Percentiles rank a stretch among this genome's conserved stretches.
phyloP scores from a whole-genome alignment of 768 basidiomycete species.

The Exidia glandulosa region DNA sequence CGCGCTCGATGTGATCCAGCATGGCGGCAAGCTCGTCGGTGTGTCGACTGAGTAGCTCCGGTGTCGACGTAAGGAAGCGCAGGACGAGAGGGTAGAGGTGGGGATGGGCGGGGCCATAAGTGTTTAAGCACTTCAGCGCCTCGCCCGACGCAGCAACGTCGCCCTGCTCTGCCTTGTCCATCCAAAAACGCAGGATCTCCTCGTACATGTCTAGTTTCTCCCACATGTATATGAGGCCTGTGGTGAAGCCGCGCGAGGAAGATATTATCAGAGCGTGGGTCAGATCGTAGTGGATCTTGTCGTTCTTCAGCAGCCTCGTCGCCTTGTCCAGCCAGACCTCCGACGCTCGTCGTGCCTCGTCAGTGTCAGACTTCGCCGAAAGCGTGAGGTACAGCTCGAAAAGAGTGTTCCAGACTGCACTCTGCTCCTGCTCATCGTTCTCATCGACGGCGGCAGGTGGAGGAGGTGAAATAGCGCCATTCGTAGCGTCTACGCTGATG shows the following conservation, averaged over 20 bases:
- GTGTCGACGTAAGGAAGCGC: conserved; percentile 76
- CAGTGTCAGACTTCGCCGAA: conserved; percentile 16
- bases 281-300: conserved; percentile 60
- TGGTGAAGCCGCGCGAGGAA: conserved; percentile 69
- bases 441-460: conserved; percentile 23
- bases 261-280: conserved; percentile 94
- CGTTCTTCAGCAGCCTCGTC: conserved; percentile 52
- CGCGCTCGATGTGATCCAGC: conserved; percentile 67
- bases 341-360: conserved; percentile 12
- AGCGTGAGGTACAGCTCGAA: conserved; percentile 81
- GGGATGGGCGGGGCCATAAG: conserved; percentile 62
- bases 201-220: conserved; percentile 94
- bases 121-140: conserved; percentile 61
- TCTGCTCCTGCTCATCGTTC: conserved; percentile 53
- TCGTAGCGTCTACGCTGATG: conserved; percentile 44
- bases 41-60: conserved; percentile 62
- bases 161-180: conserved; percentile 52
- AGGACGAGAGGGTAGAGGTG: conserved; percentile 81
- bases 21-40: conserved; percentile 58
- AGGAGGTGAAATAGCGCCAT: conserved; percentile 7
- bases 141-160: conserved; percentile 30
- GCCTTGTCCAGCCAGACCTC: conserved; percentile 49
- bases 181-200: conserved; percentile 88
- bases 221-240: conserved; percentile 83
- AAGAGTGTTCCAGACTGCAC: conserved; percentile 90